phyloP scores from a whole-genome alignment of 2,329 filamentous ascomycete species.

The Aureobasidium sp. region DNA sequence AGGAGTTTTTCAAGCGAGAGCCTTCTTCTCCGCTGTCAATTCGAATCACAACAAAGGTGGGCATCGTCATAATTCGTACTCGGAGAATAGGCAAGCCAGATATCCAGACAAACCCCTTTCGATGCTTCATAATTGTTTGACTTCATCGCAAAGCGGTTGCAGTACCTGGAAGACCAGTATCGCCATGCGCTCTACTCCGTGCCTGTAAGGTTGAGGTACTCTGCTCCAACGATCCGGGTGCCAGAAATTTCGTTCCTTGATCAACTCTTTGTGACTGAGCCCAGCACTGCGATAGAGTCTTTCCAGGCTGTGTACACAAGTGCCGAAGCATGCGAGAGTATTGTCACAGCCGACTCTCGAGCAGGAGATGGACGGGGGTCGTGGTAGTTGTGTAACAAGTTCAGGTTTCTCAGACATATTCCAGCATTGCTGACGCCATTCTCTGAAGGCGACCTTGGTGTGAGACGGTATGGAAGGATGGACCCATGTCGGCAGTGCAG shows the following conservation, averaged over 20 bases:
- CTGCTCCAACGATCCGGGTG: background rate
- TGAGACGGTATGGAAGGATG: background rate
- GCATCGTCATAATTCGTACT: background rate
- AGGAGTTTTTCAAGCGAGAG: too few relatives aligned
- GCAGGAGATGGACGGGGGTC: background rate
- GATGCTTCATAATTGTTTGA: background rate
- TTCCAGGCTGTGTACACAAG: background rate
- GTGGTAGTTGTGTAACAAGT: background rate
- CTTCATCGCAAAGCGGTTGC: background rate
- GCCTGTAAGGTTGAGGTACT: background rate
- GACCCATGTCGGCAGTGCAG: background rate
- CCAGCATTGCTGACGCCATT: background rate
- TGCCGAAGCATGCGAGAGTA: background rate
- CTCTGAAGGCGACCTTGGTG: background rate
- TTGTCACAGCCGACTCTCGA: background rate
- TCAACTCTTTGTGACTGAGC: background rate
- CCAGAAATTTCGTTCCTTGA: background rate
- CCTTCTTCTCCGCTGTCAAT: background rate
- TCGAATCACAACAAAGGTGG: background rate
- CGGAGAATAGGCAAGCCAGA: background rate
- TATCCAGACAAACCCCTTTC: background rate
- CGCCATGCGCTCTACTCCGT: background rate
- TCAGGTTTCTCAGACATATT: background rate
- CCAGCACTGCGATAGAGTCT: background rate
- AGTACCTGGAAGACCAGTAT: background rate